These are phyloP conservation scores for Cordyceps cicadae DNA, from an alignment of 2,329 filamentous ascomycete genomes.

Conservation along the genomic window DNA sequence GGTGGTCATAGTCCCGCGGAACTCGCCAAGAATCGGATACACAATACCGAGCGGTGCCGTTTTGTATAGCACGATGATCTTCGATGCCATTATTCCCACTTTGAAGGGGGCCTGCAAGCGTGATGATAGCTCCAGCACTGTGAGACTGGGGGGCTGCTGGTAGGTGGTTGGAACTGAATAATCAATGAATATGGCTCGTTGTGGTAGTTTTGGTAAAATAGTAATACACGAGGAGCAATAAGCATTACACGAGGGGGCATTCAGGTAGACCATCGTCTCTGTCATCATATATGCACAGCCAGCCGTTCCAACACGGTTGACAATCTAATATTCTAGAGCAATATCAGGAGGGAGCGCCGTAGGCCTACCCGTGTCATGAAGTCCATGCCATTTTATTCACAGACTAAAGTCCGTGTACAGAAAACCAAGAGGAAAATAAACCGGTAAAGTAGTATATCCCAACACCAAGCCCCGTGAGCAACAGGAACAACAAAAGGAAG, in stretches of 20 bases:
- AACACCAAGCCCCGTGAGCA: constrained; percentile 12
- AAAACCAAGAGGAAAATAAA: constrained; percentile 8
- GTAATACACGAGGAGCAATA: background rate
- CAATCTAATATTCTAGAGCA: constrained; percentile 9
- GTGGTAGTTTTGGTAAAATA: background rate
- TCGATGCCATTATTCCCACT: no score
- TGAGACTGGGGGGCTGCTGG: no score
- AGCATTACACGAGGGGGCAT: background rate
- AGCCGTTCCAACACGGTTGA: background rate
- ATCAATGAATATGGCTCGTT: no score
- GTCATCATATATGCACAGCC: constrained; percentile 9
- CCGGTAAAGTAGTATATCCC: constrained; percentile 8
- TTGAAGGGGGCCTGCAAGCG: no score
- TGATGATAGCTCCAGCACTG: no score
- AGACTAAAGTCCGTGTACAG: background rate
- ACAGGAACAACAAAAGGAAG: background rate
- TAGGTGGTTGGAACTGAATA: background rate
- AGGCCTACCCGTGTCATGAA: background rate
- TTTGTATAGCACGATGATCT: no score
- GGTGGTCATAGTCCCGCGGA: no score
- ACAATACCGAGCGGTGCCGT: no score
- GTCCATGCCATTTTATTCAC: background rate
- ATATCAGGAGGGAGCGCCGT: background rate
- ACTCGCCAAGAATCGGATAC: no score
- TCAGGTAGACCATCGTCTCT: background rate